Percentiles rank a stretch among this genome's conserved stretches.
phyloP scores from a whole-genome alignment of 257 asterid genomes.

The Plectranthus barbatus region DNA sequence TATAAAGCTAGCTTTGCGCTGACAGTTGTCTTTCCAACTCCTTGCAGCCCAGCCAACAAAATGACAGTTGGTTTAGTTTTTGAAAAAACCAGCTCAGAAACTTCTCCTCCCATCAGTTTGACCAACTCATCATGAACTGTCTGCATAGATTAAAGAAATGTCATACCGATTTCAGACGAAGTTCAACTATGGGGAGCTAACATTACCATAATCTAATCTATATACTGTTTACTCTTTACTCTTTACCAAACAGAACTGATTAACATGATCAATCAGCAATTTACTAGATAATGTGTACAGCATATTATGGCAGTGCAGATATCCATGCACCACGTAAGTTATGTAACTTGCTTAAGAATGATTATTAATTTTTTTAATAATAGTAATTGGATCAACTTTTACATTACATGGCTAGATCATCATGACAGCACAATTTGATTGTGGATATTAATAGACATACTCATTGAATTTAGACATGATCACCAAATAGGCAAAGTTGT shows the following conservation, averaged over 20 bases:
- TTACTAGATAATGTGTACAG: neutral
- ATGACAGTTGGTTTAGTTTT: constrained; percentile 76
- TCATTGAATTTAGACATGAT: neutral
- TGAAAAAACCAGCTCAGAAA: constrained; percentile 78
- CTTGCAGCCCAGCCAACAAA: constrained; percentile 94
- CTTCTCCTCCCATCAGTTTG: constrained; percentile 92
- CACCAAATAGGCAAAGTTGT: neutral
- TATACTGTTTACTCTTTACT: neutral
- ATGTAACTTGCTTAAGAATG: neutral
- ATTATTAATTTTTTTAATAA: neutral
- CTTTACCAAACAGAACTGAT: neutral
- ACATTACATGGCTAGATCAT: neutral
- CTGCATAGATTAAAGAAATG: constrained; percentile 28
- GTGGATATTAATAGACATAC: neutral
- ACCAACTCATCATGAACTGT: constrained; percentile 84
- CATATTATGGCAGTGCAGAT: neutral
- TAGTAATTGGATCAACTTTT: neutral
- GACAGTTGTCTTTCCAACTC: constrained; percentile 99
- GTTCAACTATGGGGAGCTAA: neutral
- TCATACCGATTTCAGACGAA: constrained; percentile 1
- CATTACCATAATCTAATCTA: constrained; percentile 11
- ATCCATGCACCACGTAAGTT: neutral
- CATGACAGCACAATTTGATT: constrained; percentile 2
- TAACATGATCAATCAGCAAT: neutral
- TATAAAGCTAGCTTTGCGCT: constrained; percentile 90